Percentiles rank a stretch among this genome's conserved stretches.
Evolutionary conservation across 495 filamentous ascomycete genomes (phyloP).

Genomic region (Neurospora intermedia): DNA sequence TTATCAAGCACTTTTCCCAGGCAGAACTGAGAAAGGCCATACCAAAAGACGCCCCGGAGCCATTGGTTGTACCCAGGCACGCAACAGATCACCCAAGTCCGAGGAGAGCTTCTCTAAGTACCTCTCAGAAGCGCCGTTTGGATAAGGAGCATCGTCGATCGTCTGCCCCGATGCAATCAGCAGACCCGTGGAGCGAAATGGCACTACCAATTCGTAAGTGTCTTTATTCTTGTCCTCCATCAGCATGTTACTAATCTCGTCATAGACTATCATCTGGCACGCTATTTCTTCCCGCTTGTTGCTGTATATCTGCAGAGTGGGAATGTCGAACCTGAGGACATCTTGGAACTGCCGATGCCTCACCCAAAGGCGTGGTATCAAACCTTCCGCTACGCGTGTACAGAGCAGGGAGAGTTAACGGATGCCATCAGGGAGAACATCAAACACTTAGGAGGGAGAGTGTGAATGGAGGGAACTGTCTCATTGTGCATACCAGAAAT

Average conservation of each 20-base stretch:
- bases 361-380: constrained; percentile 41
- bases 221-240: background rate
- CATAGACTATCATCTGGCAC: constrained; percentile 40
- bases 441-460: constrained; percentile 39
- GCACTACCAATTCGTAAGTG: constrained; percentile 40
- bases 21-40: background rate
- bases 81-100: background rate
- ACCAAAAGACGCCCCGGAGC: background rate
- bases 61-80: background rate
- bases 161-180: background rate
- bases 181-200: constrained; percentile 14
- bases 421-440: constrained; percentile 39
- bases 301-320: constrained; percentile 40
- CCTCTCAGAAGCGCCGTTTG: background rate
- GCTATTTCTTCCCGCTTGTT: constrained; percentile 38
- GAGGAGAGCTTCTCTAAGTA: background rate
- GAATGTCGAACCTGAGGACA: constrained; percentile 38
- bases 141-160: background rate
- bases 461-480: constrained; percentile 14
- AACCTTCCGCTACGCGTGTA: constrained; percentile 42
- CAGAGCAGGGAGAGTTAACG: constrained; percentile 35
- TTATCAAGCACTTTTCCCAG: background rate
- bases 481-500: background rate
- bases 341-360: constrained; percentile 45
- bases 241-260: background rate